Evolutionary conservation across 2,329 filamentous ascomycete genomes (phyloP), one percentile per base, ranked within the genome.

Genomic region (Aaosphaeria pasadenensis): DNA sequence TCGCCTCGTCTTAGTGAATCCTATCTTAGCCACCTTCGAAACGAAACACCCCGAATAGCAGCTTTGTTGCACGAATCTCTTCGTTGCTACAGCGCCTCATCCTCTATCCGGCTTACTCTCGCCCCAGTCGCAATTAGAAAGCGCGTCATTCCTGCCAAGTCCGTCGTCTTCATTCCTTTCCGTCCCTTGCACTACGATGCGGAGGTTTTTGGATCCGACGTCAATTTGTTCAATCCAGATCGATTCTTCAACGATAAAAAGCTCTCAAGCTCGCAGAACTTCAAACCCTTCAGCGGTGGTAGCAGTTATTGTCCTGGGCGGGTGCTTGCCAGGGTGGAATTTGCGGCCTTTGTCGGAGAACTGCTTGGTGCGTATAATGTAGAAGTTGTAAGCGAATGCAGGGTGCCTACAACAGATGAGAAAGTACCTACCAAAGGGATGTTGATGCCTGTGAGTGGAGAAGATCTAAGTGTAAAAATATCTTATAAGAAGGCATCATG

Each of bases 321-420:
- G 6, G 35, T 51, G 31, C 30, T 58, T 1, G 53, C 55, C 0
- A 39, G 39, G 13, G 28, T 45, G 24, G 40, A 48, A 3, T 17
- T 46, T 11, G 32, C 35, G 7, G 38, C 29, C 39, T 47, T 47
- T 29, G 42, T 54, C 1, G 52, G 49, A 17, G 31, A 43, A 6
- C 17, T 54, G 30, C 24, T 54, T 11, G 24, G 11, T 7, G 31
- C 9, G 41, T 43, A 43, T 32, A 31, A 43, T 30, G 41, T 43
- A n/a, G 33, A 36, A 36, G 33, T 36, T n/a, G 7, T 36, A 36
- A n/a, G 33, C 9, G 33, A 36, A n/a, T 52, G 47, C 52, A 55
- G 50, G 30, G 62, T 64, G 61, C 57, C 57, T 53, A 57, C 56
- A 50, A 52, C 33, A n/a, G 33, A 36, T 36, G 33, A 36, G 33